Base-by-base conservation (phyloP, 768 basidiomycete genomes). In the Epithele typhae region DNA sequence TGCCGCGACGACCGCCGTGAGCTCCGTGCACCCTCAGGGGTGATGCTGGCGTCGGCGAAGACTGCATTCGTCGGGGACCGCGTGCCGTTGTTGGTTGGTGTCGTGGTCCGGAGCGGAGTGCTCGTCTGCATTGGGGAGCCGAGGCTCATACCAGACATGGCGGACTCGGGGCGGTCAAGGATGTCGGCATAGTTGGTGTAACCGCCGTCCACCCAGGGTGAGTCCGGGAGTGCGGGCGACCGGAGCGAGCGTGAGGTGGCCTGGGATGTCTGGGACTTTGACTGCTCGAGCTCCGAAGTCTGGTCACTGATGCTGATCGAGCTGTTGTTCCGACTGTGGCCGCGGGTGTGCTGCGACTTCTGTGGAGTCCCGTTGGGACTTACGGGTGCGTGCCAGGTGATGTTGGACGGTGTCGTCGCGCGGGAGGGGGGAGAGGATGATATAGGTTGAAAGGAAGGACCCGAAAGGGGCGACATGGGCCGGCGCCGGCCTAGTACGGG, bases 401-500 rank as follows among this genome's bases (percentile, higher is more conserved):
- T 74, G 60, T 84, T 87, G 1, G 88, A 89, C 27, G 87, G 87
- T 22, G 87, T 86, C 37, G 60, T 59, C 24, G 76, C 69, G 33
- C 73, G 67, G 46, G 74, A 69, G 44, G 80, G 73, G 2, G 56
- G 44, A 14, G 27, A 30, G 1, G 39, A 32, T 19, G 77, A 72
- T 68, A 84, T 69, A 5, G 81, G 74, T 63, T 84, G 85, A 61
- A 71, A 87, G 3, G 78, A 64, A 22, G 74, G 68, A 22, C 71
- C 74, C 25, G 84, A 76, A 27, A 87, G 71, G 5, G 88, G 87
- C 27, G 87, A 89, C n/a, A 76, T 75, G 40, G 87, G 85, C 42
- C 85, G 73, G 25, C 82, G 77, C 53, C 82, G 70, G 40, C 77
- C 68, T n/a, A 78, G 68, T 44, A 77, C 63, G 23, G 82, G 76